phyloP scores from a whole-genome alignment of 805 yeast genomes.

The Monosporozyma aerobia region DNA sequence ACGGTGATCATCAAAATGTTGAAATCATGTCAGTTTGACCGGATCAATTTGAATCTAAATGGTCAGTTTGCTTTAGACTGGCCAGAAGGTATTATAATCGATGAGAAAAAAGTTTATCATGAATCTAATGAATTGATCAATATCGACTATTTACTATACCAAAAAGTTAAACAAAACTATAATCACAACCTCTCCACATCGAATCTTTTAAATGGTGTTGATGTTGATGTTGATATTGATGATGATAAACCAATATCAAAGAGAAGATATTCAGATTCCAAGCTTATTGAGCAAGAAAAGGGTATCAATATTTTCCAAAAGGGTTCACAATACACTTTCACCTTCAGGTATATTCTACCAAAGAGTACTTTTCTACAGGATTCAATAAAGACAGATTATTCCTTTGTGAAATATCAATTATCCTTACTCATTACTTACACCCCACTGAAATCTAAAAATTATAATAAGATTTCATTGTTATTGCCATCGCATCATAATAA shows the following conservation, averaged over 20 bases:
- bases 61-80: slow-evolving; percentile 76
- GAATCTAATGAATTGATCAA: slow-evolving; percentile 36
- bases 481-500: neutral
- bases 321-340: slow-evolving; percentile 85
- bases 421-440: slow-evolving; percentile 37
- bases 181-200: neutral
- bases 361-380: slow-evolving; percentile 61
- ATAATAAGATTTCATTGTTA: neutral
- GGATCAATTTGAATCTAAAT: slow-evolving; percentile 47
- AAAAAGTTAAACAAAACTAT: neutral
- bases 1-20: slow-evolving; percentile 55
- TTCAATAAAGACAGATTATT: slow-evolving; percentile 65
- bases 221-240: neutral
- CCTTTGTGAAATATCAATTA: slow-evolving; percentile 59
- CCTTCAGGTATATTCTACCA: slow-evolving; percentile 81
- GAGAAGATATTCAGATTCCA: neutral
- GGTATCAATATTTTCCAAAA: slow-evolving; percentile 39
- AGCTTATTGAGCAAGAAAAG: neutral
- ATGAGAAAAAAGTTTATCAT: slow-evolving; percentile 34
- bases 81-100: slow-evolving; percentile 77
- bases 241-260: no score
- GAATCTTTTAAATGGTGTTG: neutral
- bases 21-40: slow-evolving; percentile 61
- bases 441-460: neutral
- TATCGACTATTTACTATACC: neutral